These are phyloP conservation scores for Glutinoglossum americanum DNA, from an alignment of 495 filamentous ascomycete species.

Conservation along the genomic window DNA sequence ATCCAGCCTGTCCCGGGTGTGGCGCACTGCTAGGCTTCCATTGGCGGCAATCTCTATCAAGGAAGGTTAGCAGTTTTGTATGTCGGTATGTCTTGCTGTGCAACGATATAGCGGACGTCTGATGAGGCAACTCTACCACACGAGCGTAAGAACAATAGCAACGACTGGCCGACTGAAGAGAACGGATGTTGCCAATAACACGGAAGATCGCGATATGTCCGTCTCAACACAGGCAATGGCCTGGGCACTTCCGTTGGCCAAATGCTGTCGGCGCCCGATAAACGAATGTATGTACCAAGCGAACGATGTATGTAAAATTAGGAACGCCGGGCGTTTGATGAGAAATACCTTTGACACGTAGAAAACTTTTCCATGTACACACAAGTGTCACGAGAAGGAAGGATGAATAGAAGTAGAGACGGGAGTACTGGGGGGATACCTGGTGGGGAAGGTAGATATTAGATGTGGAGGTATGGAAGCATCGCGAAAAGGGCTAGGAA, in stretches of 20 bases:
- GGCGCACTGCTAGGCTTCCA: background rate
- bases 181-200: background rate
- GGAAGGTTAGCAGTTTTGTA: background rate
- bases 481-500: background rate
- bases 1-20: background rate
- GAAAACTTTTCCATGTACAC: background rate
- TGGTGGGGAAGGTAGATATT: too few species aligned
- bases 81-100: background rate
- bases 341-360: background rate
- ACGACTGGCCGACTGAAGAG: background rate
- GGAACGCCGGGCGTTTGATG: background rate
- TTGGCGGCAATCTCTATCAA: background rate
- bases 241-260: background rate
- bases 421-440: background rate
- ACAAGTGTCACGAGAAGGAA: background rate
- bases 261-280: background rate
- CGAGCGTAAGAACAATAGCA: background rate
- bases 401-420: too few species aligned
- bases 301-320: background rate
- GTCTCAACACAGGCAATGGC: background rate
- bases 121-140: background rate
- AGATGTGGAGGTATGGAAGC: background rate
- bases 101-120: background rate
- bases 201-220: background rate
- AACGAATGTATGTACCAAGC: background rate